Percentiles rank a stretch among this genome's conserved stretches.
phyloP scores from a whole-genome alignment of 345 rosid species.

The Acer saccharum region DNA sequence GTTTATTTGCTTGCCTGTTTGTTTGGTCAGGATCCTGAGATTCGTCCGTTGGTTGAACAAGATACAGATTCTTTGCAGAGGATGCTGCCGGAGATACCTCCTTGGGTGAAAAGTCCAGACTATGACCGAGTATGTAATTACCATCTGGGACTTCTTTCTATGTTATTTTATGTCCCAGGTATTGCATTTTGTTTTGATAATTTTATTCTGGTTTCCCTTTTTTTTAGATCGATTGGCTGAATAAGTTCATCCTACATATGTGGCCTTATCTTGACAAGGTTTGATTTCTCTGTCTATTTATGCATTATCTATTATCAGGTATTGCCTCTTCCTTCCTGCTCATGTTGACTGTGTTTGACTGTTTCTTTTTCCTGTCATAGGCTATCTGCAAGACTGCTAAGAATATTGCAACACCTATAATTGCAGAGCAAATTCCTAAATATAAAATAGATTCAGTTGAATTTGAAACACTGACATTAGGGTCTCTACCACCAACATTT shows the following conservation, averaged over 20 bases:
- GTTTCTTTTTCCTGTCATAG: conserved; percentile 33
- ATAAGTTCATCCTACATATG: conserved; percentile 70
- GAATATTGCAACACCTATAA: conserved; percentile 76
- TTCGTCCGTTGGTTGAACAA: conserved; percentile 69
- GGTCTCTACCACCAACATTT: conserved; percentile 88
- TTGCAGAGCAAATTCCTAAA: conserved; percentile 89
- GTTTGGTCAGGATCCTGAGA: conserved; percentile 64
- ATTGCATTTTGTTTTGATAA: conserved; percentile 13
- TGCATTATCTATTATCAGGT: neutral
- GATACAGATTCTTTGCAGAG: conserved; percentile 72
- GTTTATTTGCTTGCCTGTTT: neutral
- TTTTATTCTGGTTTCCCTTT: conserved; percentile 9
- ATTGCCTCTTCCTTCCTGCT: conserved; percentile 17
- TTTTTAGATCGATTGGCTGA: conserved; percentile 86
- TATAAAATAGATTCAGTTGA: conserved; percentile 91
- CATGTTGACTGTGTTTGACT: conserved; percentile 8
- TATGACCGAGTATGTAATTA: conserved; percentile 78
- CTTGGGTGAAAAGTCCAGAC: conserved; percentile 94
- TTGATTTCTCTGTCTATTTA: conserved; percentile 17
- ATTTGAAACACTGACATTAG: conserved; percentile 81
- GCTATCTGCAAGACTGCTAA: conserved; percentile 84
- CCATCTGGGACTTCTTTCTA: conserved; percentile 10
- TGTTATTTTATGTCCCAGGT: neutral
- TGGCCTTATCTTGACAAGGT: conserved; percentile 99
- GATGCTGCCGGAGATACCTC: conserved; percentile 93